phyloP scores from a whole-genome alignment of 148 eudicot species.

The Camellia sinensis region DNA sequence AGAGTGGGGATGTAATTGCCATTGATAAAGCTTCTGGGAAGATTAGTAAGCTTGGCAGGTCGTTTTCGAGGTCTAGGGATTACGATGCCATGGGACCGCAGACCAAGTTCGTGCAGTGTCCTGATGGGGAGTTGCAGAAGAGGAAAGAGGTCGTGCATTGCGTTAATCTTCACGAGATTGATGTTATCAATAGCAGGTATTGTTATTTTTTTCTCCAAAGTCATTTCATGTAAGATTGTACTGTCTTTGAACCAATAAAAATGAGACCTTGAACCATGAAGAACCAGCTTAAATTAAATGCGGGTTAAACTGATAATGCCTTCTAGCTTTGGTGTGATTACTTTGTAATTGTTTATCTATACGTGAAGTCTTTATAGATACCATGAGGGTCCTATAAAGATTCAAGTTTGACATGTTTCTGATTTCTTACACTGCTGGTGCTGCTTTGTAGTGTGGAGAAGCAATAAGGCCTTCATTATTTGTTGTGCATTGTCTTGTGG shows the following conservation, averaged over 20 bases:
- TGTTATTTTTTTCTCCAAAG: neutral
- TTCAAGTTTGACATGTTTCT: too few species aligned
- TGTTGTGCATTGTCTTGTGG: neutral
- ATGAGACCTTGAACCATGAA: neutral
- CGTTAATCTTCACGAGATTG: constrained; percentile 93
- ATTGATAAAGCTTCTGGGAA: constrained; percentile 26
- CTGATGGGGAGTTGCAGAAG: constrained; percentile 98
- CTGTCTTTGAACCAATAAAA: constrained; percentile 2
- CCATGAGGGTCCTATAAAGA: neutral
- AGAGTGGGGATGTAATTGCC: constrained; percentile 95
- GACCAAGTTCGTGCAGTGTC: constrained; percentile 93
- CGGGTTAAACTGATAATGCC: neutral
- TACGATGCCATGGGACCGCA: constrained; percentile 89
- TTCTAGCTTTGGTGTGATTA: neutral
- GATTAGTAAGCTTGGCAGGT: constrained; percentile 86
- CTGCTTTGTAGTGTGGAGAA: neutral
- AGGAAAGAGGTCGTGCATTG: constrained; percentile 96
- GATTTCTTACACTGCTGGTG: neutral
- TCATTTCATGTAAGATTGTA: neutral
- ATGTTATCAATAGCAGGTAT: constrained; percentile 98
- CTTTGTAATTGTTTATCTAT: neutral
- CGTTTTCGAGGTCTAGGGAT: constrained; percentile 89
- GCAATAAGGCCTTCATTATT: neutral
- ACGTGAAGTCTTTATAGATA: neutral
- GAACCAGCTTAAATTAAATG: neutral